Base-by-base conservation (phyloP, 495 filamentous ascomycete species). In the Xanthoparmelia taractica region DNA sequence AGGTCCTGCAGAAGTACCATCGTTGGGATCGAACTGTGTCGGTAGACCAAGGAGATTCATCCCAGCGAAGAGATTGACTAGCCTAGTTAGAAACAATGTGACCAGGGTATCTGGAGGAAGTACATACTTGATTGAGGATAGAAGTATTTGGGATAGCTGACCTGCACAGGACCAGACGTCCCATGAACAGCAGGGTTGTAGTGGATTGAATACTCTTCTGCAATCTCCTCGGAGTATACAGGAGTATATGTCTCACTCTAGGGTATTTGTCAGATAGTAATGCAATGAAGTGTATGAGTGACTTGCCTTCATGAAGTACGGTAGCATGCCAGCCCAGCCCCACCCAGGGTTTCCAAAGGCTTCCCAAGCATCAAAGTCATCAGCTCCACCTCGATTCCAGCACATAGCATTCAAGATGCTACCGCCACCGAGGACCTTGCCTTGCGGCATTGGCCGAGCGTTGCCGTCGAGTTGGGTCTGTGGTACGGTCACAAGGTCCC, bases 261-360 rank as follows among this genome's bases (percentile, higher is more conserved):
- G 20, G 38, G 13, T n/a, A 23, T 38, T 10, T 37, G 59, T 67
- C 23, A 69, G 58, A 12, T 25, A 36, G 3, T 18, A 45, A 6
- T 20, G 23, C 18, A 60, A 7, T 41, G 10, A 31, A 27, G 20
- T 29, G 20, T n/a, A 41, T 12, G 17, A 41, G 34, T 29, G 5
- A 57, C 20, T 8, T 25, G 66, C 69, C 68, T 79, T 80, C 57
- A 77, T 75, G 43, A 80, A 82, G 65, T 88, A 88, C 2, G 83
- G 82, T 27, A 84, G 67, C 29, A 89, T 69, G 40, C 68, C 79
- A 1, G 77, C 63, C 82, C 84, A 88, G 61, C 76, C 79, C 86
- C 85, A 88, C n/a, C 84, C 83, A 2, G 77, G 74, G 66, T 85
- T 87, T 3, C 87, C 85, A 5, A 86, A 69, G 8, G 67, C 70